Base-by-base conservation (phyloP, 768 basidiomycete genomes). In the Lactarius deliciosus region DNA sequence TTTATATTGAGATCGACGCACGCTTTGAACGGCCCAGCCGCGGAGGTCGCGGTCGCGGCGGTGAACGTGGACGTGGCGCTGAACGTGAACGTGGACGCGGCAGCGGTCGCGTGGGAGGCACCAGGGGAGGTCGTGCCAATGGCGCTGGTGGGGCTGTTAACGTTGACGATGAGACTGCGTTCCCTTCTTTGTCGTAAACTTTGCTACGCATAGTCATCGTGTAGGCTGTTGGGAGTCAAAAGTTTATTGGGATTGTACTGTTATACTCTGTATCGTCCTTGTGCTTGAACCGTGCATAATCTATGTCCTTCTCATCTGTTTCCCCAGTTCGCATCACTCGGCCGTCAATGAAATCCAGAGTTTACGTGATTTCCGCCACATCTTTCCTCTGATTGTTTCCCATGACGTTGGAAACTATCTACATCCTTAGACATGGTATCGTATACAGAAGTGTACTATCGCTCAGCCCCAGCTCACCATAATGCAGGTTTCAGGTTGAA, bases 1-100 rank as follows among this genome's bases (percentile, higher is more conserved):
- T 94, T 72, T 92, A 83, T 80, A 82, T 98, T 74, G 94, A 96
- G 75, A 92, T 98, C 76, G 94, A 97, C 18, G 91, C 87, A 63
- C 91, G 85, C 73, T 95, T 94, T 76, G 89, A 94, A 54, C 88
- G 89, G 70, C 93, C 93, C 36, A 38, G 36, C 62, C 86, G 90
- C 69, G 85, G 86, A 66, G 84, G 85, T 32, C 83, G 84, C 67
- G 81, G 88, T 34, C 75, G 79, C 61, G 79, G 79, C 15, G 77
- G 78, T 25, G 81, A 80, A 62, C 80, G 86, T 68, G 82, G 82
- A 57, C 81, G 81, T 32, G 32, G 32, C 55, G 74, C 80, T 60
- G 79, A 80, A 16, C 83, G 76, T 54, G 78, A 81, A 63, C 83
- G 76, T 54, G 78, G 81, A 63, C 76, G 78, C 50, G 72, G 77